Base-by-base conservation (phyloP, 192 early-diverging fungal species). In the Rhizophagus sp. region DNA sequence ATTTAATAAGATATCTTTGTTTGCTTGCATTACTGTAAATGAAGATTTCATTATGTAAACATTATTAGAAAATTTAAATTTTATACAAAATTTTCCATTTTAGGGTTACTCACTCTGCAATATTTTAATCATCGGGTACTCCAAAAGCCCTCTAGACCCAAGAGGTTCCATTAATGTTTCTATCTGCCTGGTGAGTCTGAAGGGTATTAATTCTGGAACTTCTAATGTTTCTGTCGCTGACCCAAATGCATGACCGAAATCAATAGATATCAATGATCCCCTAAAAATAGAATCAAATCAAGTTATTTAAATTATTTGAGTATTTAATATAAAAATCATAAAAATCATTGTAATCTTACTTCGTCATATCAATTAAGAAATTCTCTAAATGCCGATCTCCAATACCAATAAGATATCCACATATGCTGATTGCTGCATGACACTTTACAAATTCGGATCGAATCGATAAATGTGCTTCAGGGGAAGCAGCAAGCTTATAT, bases 181-280 rank as follows among this genome's bases (percentile, higher is more conserved):
- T 34, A 95, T 80, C 73, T 95, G 94, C 41, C 84, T 79, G 13
- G 94, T 94, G 19, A 95, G 81, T 1, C 94, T 86, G 84, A 95
- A 95, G 1, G 94, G 94, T 11, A 93, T 85, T 17, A 95, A 63
- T 75, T 95, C 94, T 13, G 94, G 94, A 9, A 95, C 88, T 3
- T 93, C 91, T 1, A 95, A 82, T 8, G 91, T 82, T 75, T 94
- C 93, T 0, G 94, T 93, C 1, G 93, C 93, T 0, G 94, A 94
- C 19, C 94, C 94, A 84, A 95, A 95, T 4, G 94, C 94, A 75
- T 95, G 93, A 0, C 94, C 94, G 79, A 95, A 95, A 85, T 95
- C 94, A 80, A 95, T 95, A 0, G 89, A 88, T 24, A 95, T 87
- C 22, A 95, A 78, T 36, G 87, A 84, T 15, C 94, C 93, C 80